Base-by-base conservation (phyloP, 176 grass and related monocot genomes). In the Puya raimondii region DNA sequence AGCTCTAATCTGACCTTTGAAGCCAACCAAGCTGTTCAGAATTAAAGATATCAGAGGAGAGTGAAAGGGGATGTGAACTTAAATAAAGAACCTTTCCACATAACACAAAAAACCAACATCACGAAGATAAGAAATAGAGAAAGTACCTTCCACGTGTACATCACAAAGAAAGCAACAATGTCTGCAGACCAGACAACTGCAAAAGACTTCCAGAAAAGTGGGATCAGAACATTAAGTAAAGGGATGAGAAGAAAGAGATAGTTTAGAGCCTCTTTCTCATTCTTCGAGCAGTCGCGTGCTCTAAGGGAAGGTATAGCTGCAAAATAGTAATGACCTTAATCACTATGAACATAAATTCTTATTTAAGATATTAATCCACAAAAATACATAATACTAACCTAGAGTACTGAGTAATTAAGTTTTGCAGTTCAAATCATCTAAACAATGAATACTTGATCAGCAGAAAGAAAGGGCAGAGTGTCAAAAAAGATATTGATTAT, bases 231-330 rank as follows among this genome's bases (percentile, higher is more conserved):
- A 23, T 97, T 97, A 72, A 97, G 78, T 5, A 96, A 74, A 68
- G 93, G 93, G 25, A 92, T 70, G 18, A 97, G 49, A 70, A 97
- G 81, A 78, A 97, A 97, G 47, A 97, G 88, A 70, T 97, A 97
- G 63, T 97, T 97, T 49, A 97, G 93, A 72, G 89, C 93, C 80
- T 92, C 93, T 89, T 97, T 97, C 89, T 97, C 93, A 72, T 92
- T 97, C 51, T 87, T 92, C 50, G 93, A 90, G 76, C 93, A 97
- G 72, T 97, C 93, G 72, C 93, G 80, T 9, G 89, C 93, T 14
- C 93, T 76, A 69, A 97, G 86, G 33, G 93, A 97, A 85, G 89
- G 89, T 87, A 97, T 90, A 71, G 93, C 93, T 97, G 81, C 27
- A 73, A 64, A 74, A 79, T 50, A 56, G 70, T 15, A 7, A 42